These are phyloP conservation scores for Backusella tarrabulga DNA, from an alignment of 192 early-diverging fungal genomes.

Conservation along the genomic window DNA sequence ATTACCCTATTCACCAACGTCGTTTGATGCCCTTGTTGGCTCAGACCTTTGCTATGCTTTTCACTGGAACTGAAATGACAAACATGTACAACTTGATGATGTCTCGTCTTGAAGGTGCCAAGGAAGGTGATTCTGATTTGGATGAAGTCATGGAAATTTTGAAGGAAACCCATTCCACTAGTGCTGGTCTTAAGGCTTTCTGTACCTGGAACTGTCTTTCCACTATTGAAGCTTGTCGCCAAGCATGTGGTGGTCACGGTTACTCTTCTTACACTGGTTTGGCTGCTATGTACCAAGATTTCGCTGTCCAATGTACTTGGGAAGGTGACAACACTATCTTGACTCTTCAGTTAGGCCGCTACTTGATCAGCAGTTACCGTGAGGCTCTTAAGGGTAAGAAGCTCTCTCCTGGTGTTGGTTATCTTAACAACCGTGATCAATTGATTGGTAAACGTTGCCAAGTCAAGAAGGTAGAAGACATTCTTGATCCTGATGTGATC, in stretches of 20 bases:
- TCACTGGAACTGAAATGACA: constrained; percentile 82
- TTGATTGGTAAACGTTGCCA: constrained; percentile 46
- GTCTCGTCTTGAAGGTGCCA: constrained; percentile 66
- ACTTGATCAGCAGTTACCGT: constrained; percentile 71
- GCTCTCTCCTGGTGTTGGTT: constrained; percentile 73
- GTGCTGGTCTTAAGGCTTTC: constrained; percentile 90
- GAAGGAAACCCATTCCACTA: constrained; percentile 91
- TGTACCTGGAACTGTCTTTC: constrained; percentile 90
- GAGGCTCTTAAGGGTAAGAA: constrained; percentile 74
- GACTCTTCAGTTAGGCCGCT: constrained; percentile 85
- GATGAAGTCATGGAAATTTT: constrained; percentile 70
- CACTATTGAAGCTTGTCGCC: constrained; percentile 90
- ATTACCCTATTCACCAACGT: constrained; percentile 93
- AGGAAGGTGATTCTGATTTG: constrained; percentile 58
- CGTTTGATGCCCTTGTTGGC: constrained; percentile 91
- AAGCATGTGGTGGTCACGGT: constrained; percentile 89
- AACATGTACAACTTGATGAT: constrained; percentile 79
- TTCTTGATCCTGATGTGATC: constrained; percentile 60
- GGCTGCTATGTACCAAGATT: constrained; percentile 81
- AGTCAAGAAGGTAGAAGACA: constrained; percentile 50
- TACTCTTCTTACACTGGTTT: constrained; percentile 93
- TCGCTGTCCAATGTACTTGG: constrained; percentile 89
- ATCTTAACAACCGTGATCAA: constrained; percentile 61
- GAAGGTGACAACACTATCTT: constrained; percentile 93
- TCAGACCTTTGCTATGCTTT: constrained; percentile 88